phyloP scores from a whole-genome alignment of 345 rosid genomes.

The Laguncularia racemosa region DNA sequence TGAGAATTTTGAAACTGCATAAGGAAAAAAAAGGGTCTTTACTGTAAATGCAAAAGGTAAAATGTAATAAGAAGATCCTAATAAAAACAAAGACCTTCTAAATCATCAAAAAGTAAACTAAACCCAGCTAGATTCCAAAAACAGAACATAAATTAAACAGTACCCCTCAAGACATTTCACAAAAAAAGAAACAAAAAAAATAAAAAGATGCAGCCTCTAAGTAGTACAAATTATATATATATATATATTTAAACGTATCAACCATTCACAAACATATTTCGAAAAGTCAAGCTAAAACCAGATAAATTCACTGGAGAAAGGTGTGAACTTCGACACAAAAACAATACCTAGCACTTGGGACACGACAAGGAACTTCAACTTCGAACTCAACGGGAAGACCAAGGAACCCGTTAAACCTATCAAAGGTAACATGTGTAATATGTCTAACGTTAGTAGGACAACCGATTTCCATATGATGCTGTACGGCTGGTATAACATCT shows the following conservation, averaged over 20 bases:
- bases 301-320: background rate
- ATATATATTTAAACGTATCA: no score
- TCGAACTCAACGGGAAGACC: conserved; percentile 94
- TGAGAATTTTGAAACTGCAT: background rate
- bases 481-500: conserved; percentile 41
- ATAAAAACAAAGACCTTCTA: no score
- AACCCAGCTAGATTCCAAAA: background rate
- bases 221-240: no score
- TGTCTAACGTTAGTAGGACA: conserved; percentile 93
- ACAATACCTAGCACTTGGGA: conserved; percentile 85
- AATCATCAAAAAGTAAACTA: background rate
- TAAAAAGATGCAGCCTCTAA: no score
- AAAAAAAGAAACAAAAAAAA: no score
- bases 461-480: conserved; percentile 70
- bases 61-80: no score
- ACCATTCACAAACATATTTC: no score
- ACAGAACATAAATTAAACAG: background rate
- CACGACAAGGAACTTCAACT: conserved; percentile 90
- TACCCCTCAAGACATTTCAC: no score
- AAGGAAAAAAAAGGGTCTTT: background rate
- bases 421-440: conserved; percentile 87
- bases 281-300: background rate
- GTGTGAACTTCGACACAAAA: background rate
- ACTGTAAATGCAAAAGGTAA: background rate
- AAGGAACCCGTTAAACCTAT: conserved; percentile 82